These are phyloP conservation scores for Neoboletus subvelutipes DNA, from an alignment of 768 basidiomycete species.

Conservation along the genomic window DNA sequence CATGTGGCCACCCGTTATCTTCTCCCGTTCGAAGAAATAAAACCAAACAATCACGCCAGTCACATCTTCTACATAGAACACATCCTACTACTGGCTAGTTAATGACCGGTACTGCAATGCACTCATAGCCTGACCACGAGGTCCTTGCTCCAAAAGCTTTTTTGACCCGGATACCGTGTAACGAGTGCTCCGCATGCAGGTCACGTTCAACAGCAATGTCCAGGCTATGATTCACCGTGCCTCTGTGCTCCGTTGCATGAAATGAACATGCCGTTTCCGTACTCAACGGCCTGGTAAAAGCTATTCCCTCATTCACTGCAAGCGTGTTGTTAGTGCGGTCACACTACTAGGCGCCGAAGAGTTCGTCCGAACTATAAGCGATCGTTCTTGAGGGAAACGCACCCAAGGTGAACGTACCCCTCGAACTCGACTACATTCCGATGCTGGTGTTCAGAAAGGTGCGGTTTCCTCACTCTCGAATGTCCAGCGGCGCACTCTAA, in stretches of 20 bases:
- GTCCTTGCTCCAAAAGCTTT: background rate
- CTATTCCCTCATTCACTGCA: background rate
- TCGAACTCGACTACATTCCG: background rate
- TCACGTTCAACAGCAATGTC: background rate
- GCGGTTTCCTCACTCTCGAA: background rate
- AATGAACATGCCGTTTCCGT: background rate
- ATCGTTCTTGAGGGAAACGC: background rate
- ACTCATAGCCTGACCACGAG: conserved; percentile 7
- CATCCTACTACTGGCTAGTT: background rate
- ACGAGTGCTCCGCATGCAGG: conserved; percentile 1
- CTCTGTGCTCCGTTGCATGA: background rate
- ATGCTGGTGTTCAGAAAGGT: conserved; percentile 11
- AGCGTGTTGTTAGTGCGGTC: conserved; percentile 15
- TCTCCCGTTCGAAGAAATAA: background rate
- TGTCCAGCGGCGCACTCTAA: background rate
- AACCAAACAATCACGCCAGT: conserved; percentile 4
- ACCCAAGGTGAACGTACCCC: background rate
- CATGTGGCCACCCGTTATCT: background rate
- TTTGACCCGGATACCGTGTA: background rate
- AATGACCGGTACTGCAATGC: background rate
- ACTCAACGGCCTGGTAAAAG: background rate
- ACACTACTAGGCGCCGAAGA: background rate
- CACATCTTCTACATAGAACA: background rate
- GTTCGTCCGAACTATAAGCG: conserved; percentile 11
- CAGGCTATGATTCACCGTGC: background rate